Percentiles rank a stretch among this genome's conserved stretches.
These are phyloP conservation scores for Imleria badia DNA, from an alignment of 768 basidiomycete genomes.

Conservation along the genomic window DNA sequence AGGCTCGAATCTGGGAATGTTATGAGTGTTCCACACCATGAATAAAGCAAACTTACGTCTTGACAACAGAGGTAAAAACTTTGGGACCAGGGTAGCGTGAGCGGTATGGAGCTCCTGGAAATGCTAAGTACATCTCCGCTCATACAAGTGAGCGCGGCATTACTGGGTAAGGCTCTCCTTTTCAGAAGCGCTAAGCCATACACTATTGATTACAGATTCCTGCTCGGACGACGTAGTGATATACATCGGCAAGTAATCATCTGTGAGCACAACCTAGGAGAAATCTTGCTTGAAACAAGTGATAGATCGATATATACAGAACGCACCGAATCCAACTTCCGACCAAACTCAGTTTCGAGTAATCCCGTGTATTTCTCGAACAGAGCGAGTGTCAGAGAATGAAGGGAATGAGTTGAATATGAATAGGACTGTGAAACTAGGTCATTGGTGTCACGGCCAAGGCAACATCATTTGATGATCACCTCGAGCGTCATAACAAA, in stretches of 20 bases:
- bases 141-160: background rate
- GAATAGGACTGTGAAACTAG: constrained; percentile 64
- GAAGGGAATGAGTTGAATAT: constrained; percentile 81
- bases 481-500: constrained; percentile 96
- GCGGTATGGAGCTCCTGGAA: constrained; percentile 59
- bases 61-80: constrained; percentile 95
- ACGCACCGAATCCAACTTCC: constrained; percentile 76
- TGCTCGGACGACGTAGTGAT: constrained; percentile 59
- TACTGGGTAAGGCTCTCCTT: constrained; percentile 59
- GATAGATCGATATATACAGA: background rate
- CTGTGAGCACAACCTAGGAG: constrained; percentile 72
- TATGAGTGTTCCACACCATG: background rate
- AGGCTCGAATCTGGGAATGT: constrained; percentile 66
- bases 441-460: constrained; percentile 2
- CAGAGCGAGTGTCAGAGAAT: constrained; percentile 79
- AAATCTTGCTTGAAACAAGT: background rate
- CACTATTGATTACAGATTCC: constrained; percentile 70
- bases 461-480: constrained; percentile 10
- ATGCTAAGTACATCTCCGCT: background rate
- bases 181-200: constrained; percentile 79
- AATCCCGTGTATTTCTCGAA: constrained; percentile 89
- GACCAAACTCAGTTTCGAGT: constrained; percentile 77
- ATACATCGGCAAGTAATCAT: constrained; percentile 90
- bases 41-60: constrained; percentile 48
- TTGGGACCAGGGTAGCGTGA: constrained; percentile 89